Evolutionary conservation across 1,284 basidiomycete genomes (phyloP).

Genomic region (Boletus sp.): DNA sequence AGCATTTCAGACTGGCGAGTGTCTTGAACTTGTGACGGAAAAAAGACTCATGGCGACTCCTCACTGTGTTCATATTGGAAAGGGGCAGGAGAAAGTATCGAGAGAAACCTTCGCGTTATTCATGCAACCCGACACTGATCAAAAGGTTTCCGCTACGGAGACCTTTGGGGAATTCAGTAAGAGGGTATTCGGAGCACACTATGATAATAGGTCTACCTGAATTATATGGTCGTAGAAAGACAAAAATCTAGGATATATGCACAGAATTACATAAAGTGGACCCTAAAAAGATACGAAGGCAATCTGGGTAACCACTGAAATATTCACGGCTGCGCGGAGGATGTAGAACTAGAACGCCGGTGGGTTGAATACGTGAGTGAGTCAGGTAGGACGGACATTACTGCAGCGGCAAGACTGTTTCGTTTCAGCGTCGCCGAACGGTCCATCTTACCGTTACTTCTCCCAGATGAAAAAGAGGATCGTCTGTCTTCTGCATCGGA

Average conservation of each 20-base stretch:
- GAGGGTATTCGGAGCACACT: constrained; percentile 78
- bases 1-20: constrained; percentile 94
- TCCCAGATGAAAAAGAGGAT: constrained; percentile 50
- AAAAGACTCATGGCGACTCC: constrained; percentile 81
- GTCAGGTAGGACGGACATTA: constrained; percentile 60
- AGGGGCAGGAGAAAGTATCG: constrained; percentile 54
- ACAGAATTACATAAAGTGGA: not conserved
- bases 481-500: constrained; percentile 66
- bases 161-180: constrained; percentile 92
- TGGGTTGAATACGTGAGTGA: constrained; percentile 45
- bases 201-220: constrained; percentile 39
- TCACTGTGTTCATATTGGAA: constrained; percentile 81
- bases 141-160: constrained; percentile 62
- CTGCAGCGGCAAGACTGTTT: constrained; percentile 58
- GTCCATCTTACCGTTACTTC: constrained; percentile 33
- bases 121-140: constrained; percentile 87
- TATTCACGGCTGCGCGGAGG: constrained; percentile 21
- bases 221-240: constrained; percentile 13
- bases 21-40: constrained; percentile 81
- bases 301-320: not conserved
- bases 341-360: constrained; percentile 37
- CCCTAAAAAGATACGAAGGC: not conserved
- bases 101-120: constrained; percentile 88
- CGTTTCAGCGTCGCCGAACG: constrained; percentile 45
- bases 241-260: constrained; percentile 10